Evolutionary conservation across 2,329 filamentous ascomycete genomes (phyloP), one percentile per base, ranked within the genome.

Genomic region (Penicillium sp.): DNA sequence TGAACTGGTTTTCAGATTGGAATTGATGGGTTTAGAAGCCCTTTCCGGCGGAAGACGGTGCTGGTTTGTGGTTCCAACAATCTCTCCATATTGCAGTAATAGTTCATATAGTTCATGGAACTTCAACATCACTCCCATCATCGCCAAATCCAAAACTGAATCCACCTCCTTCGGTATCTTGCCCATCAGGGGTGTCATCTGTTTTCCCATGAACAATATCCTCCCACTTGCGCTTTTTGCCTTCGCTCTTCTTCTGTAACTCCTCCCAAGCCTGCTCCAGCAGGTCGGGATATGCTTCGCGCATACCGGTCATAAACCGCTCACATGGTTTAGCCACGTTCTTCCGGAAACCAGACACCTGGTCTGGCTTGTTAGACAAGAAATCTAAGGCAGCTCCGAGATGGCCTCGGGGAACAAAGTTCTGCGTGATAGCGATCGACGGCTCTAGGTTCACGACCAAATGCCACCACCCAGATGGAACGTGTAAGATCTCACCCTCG

Each of bases 381-480:
- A 97, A 97, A 1, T 84, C 84, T 52, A 97, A 74, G 0, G 92
- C 92, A 43, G 91, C 86, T 0, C 83, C 80, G 2, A 97, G 76
- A 67, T 93, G 89, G 4, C 86, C 86, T 40, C 77, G 75, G 0
- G 94, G 93, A 13, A 97, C 90, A 71, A 97, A 97, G 72, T 97
- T 97, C 73, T 97, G 93, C 8, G 93, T 97, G 63, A 97, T 82
- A 4, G 93, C 94, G 62, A 97, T 89, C 43, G 90, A 89, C 13
- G 85, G 82, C 66, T 92, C 89, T 1, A 96, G 78, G 70, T 97
- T 97, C 46, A 97, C 87, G 10, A 97, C 94, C 33, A 97, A 80
- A 79, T 97, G 93, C 87, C 94, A 97, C 93, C 93, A 97, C 6
- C 93, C 93, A 51, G 89, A 92, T 0, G 94, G 93, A 6, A 97